Percentiles rank a stretch among this genome's conserved stretches.
Conservation (phyloP, 768 basidiomycete genomes). For the Termitomyces bulborhizus region DNA sequence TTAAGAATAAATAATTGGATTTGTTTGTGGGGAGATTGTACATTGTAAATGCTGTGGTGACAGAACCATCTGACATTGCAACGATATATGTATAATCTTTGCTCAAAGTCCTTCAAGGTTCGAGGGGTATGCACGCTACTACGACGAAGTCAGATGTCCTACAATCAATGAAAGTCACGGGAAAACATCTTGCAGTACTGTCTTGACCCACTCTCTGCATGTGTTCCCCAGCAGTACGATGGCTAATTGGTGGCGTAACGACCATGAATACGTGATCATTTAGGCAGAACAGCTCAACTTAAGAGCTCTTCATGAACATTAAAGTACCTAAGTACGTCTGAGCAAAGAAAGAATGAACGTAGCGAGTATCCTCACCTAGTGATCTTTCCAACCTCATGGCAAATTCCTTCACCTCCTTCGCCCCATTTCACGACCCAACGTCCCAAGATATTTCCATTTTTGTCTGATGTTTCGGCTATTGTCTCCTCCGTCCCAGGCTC, state of each 20-base stretch:
- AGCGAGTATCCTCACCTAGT: slow-evolving; percentile 39
- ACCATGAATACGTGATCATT: background rate
- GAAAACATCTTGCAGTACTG: too few relatives aligned
- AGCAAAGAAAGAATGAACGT: background rate
- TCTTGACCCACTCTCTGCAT: too few relatives aligned
- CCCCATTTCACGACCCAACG: slow-evolving; percentile 79
- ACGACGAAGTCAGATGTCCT: background rate
- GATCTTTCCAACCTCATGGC: slow-evolving; percentile 57
- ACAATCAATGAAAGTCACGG: too few relatives aligned
- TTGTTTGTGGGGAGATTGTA: background rate
- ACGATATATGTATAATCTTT: too few relatives aligned
- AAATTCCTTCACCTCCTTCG: slow-evolving; percentile 56
- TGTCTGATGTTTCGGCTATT: slow-evolving; percentile 67
- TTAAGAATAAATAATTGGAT: too few relatives aligned
- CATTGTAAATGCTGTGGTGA: background rate
- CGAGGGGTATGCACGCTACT: background rate
- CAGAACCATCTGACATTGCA: background rate
- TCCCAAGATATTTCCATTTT: slow-evolving; percentile 55
- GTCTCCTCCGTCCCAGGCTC: slow-evolving; percentile 61
- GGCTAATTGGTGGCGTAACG: background rate
- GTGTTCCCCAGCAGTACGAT: background rate
- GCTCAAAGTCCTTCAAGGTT: background rate
- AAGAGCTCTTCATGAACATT: slow-evolving; percentile 45
- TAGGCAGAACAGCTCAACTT: background rate
- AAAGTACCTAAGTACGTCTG: slow-evolving; percentile 26